These are phyloP conservation scores for Yarrowia osloensis DNA, from an alignment of 805 yeast species.

Conservation along the genomic window DNA sequence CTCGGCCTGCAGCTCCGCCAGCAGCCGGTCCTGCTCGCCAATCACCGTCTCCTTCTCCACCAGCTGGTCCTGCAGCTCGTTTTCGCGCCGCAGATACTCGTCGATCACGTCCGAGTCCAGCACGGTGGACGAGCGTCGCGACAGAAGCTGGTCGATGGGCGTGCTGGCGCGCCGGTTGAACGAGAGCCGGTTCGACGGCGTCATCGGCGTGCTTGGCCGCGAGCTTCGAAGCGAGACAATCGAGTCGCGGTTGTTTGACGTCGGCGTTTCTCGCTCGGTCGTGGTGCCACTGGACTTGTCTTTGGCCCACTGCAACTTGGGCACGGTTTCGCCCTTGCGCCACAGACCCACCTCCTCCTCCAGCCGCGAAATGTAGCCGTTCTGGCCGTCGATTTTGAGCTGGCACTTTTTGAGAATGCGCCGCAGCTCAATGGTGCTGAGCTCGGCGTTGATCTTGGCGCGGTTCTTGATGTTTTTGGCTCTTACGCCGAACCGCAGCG, in stretches of 20 bases:
- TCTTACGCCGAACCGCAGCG: constrained; percentile 71
- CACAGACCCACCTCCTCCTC: constrained; percentile 48
- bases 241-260: constrained; percentile 8
- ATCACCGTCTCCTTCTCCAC: constrained; percentile 39
- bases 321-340: constrained; percentile 43
- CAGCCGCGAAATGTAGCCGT: constrained; percentile 45
- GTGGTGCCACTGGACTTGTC: not conserved
- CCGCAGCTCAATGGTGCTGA: constrained; percentile 53
- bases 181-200: constrained; percentile 1
- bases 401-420: constrained; percentile 43
- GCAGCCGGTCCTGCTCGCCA: constrained; percentile 33
- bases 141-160: constrained; percentile 7
- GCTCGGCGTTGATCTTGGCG: constrained; percentile 64
- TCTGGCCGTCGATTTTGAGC: constrained; percentile 39
- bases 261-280: not conserved
- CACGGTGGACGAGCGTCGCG: not conserved
- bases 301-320: constrained; percentile 38
- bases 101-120: constrained; percentile 30
- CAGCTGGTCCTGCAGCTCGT: constrained; percentile 41
- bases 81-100: constrained; percentile 40
- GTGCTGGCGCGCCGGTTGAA: constrained; percentile 3
- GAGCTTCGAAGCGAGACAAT: not conserved
- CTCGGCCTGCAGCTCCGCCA: constrained; percentile 33
- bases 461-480: constrained; percentile 68
- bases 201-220: constrained; percentile 1